phyloP scores from a whole-genome alignment of 192 early-diverging fungal species.

The Lunasporangiospora selenospora region DNA sequence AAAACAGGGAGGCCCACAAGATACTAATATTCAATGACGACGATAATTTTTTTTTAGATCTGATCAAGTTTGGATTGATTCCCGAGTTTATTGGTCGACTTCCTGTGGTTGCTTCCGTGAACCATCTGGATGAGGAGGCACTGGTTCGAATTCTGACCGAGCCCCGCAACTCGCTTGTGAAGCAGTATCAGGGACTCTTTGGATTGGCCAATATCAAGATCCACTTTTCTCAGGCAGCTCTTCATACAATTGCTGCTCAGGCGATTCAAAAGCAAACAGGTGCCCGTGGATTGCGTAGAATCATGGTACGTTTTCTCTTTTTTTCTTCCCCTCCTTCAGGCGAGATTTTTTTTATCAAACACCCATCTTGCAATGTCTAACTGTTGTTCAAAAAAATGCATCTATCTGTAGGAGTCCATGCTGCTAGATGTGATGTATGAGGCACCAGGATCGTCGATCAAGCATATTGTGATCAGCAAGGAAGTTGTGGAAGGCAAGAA shows the following conservation, averaged over 20 bases:
- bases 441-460: conserved; percentile 73
- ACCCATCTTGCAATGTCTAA: too few species aligned
- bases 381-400: too few species aligned
- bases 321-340: too few species aligned
- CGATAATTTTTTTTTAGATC: conserved; percentile 49
- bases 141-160: conserved; percentile 79
- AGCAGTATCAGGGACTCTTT: conserved; percentile 84
- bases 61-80: conserved; percentile 88
- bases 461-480: conserved; percentile 75
- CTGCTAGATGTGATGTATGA: conserved; percentile 85
- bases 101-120: conserved; percentile 84
- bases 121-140: conserved; percentile 68
- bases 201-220: conserved; percentile 68
- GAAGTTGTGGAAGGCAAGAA: conserved; percentile 69
- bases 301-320: conserved; percentile 64
- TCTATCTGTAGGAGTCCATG: conserved; percentile 74
- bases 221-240: conserved; percentile 72
- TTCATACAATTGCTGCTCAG: conserved; percentile 73
- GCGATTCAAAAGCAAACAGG: conserved; percentile 86
- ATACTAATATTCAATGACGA: background rate
- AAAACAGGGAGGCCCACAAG: background rate
- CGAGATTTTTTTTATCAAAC: too few species aligned
- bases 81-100: conserved; percentile 92
- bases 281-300: conserved; percentile 85
- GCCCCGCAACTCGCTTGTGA: conserved; percentile 82